These are phyloP conservation scores for Penicillium arizonense DNA, from an alignment of 495 filamentous ascomycete genomes.

Conservation along the genomic window DNA sequence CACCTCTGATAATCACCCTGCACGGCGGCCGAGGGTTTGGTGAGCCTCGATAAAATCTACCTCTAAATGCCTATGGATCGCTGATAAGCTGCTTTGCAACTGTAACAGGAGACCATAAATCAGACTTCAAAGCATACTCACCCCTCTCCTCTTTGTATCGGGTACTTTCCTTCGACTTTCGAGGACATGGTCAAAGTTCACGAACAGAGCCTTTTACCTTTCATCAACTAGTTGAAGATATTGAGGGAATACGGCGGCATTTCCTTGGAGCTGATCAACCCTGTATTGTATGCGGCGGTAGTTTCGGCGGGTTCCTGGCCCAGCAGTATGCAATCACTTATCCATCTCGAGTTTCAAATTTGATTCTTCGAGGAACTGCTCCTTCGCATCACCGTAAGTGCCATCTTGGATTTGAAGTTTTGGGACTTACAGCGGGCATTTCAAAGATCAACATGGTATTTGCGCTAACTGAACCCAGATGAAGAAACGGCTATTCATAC, in stretches of 20 bases:
- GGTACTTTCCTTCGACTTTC: slow-evolving; percentile 6
- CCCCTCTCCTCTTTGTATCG: slow-evolving; percentile 1
- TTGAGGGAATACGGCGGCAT: neutral
- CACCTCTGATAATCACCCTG: slow-evolving; percentile 6
- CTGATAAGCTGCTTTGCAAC: too few species aligned
- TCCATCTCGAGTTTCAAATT: neutral
- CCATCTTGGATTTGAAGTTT: too few species aligned
- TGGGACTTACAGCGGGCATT: too few species aligned
- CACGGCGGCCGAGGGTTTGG: slow-evolving; percentile 8
- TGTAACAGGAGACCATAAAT: slow-evolving; percentile 2
- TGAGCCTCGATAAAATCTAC: too few species aligned
- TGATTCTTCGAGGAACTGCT: slow-evolving; percentile 9
- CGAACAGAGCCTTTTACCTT: slow-evolving; percentile 8
- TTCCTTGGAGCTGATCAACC: too few species aligned
- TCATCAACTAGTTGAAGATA: slow-evolving; percentile 2
- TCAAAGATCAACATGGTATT: too few species aligned
- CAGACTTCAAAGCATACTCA: slow-evolving; percentile 7
- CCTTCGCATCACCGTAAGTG: slow-evolving; percentile 7
- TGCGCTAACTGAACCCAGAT: too few species aligned
- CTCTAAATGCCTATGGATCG: too few species aligned
- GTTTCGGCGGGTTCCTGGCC: slow-evolving; percentile 5
- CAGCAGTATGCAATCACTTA: slow-evolving; percentile 11
- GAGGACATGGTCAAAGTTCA: slow-evolving; percentile 10
- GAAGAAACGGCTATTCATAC: slow-evolving; percentile 3
- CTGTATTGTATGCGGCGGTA: slow-evolving; percentile 5